phyloP scores from a whole-genome alignment of 768 basidiomycete species.

The Leccinum boreale region DNA sequence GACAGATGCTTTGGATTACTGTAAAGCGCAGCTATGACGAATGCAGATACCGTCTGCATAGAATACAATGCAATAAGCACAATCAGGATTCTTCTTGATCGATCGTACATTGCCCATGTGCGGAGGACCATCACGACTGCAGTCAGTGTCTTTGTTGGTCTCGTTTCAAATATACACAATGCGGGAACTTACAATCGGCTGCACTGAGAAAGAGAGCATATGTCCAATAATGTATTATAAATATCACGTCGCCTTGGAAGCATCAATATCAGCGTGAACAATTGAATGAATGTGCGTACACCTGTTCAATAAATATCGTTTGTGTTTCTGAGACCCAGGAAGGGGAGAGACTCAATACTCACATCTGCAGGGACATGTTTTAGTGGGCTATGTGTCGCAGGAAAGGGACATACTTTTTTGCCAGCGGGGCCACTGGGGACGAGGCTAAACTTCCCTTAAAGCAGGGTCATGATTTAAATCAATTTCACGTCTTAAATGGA shows the following conservation, averaged over 20 bases:
- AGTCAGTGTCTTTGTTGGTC: background rate
- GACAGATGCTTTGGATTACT: background rate
- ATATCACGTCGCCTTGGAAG: background rate
- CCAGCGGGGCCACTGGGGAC: background rate
- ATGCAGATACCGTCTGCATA: background rate
- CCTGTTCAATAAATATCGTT: background rate
- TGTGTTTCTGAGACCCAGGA: background rate
- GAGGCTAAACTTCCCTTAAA: too few relatives aligned
- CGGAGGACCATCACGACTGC: background rate
- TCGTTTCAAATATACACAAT: background rate
- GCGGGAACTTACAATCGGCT: conserved; percentile 1
- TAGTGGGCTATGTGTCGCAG: background rate
- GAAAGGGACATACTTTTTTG: too few relatives aligned
- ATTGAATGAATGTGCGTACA: background rate
- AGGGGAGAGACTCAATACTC: background rate
- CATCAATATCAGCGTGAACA: background rate
- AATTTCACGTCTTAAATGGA: too few relatives aligned
- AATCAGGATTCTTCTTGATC: background rate
- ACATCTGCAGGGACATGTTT: background rate
- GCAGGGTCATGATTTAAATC: too few relatives aligned
- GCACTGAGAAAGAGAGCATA: background rate
- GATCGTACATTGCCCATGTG: background rate
- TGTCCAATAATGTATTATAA: background rate
- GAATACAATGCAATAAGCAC: background rate
- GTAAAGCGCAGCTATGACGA: background rate